phyloP scores from a whole-genome alignment of 495 filamentous ascomycete genomes.

The Lichina pygmaea region DNA sequence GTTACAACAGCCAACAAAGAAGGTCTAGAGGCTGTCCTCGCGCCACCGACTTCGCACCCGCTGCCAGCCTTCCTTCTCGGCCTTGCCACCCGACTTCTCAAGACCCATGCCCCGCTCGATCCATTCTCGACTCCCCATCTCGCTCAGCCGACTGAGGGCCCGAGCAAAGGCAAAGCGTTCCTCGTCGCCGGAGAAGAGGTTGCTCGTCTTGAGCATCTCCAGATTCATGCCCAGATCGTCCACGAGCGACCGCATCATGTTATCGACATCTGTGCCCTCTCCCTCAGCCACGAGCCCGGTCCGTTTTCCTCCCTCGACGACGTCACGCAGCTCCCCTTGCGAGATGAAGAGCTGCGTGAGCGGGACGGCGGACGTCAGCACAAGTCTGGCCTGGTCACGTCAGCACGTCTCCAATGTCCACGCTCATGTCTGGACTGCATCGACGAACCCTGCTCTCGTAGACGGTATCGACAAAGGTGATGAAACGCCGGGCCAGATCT shows the following conservation, averaged over 20 bases:
- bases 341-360: constrained; percentile 71
- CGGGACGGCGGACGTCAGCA: constrained; percentile 69
- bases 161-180: constrained; percentile 89
- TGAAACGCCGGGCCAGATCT: constrained; percentile 81
- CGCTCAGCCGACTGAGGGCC: constrained; percentile 54
- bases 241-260: constrained; percentile 75
- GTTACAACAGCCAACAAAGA: not conserved
- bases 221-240: constrained; percentile 80
- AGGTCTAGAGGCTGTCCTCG: constrained; percentile 12
- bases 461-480: constrained; percentile 89
- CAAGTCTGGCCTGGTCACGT: constrained; percentile 50
- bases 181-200: constrained; percentile 82
- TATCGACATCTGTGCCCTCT: constrained; percentile 35
- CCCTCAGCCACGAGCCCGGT: constrained; percentile 12
- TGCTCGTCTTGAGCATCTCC: constrained; percentile 57
- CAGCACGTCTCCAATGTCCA: not conserved
- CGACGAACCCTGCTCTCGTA: constrained; percentile 45
- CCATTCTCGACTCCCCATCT: constrained; percentile 93
- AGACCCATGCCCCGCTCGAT: constrained; percentile 54
- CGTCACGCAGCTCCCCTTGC: constrained; percentile 38
- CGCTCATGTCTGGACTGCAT: not conserved
- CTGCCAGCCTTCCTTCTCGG: constrained; percentile 16
- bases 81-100: constrained; percentile 13
- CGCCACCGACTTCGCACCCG: constrained; percentile 14
- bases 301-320: constrained; percentile 9